phyloP scores from a whole-genome alignment of 768 basidiomycete species.

The Sutorius australiensis region DNA sequence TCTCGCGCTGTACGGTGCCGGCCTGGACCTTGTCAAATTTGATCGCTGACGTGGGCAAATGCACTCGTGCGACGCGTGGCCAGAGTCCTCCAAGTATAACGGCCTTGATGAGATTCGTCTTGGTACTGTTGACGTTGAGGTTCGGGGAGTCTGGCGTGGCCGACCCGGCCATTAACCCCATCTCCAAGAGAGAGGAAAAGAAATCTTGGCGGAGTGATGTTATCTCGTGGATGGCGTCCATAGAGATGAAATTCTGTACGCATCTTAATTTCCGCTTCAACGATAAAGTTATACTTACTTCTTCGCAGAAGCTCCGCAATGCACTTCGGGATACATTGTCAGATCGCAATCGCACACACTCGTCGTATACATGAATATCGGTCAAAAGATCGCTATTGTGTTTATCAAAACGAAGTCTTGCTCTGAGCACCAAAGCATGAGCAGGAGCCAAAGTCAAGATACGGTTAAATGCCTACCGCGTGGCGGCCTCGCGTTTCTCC shows the following conservation, averaged over 20 bases:
- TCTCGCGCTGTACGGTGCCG: constrained; percentile 82
- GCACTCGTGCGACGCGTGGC: constrained; percentile 76
- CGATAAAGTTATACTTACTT: constrained; percentile 35
- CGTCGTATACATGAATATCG: constrained; percentile 71
- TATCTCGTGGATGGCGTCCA: constrained; percentile 70
- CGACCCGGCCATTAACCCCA: constrained; percentile 60
- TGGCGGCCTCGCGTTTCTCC: constrained; percentile 80
- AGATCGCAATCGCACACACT: constrained; percentile 48
- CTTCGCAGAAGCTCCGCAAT: constrained; percentile 65
- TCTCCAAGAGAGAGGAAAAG: constrained; percentile 58
- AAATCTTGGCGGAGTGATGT: constrained; percentile 76
- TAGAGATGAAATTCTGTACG: constrained; percentile 77
- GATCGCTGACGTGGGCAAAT: constrained; percentile 66
- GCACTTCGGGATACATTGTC: constrained; percentile 46
- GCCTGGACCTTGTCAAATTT: constrained; percentile 84
- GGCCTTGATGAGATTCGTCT: constrained; percentile 76
- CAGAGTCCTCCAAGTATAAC: constrained; percentile 85
- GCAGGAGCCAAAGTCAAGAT: background rate
- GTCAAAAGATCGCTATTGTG: constrained; percentile 84
- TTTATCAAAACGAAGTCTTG: constrained; percentile 62
- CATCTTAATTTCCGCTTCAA: background rate
- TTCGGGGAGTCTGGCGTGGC: constrained; percentile 43
- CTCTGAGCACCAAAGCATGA: constrained; percentile 41
- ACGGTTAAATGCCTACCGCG: constrained; percentile 43
- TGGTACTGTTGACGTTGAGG: constrained; percentile 62